These are phyloP conservation scores for Chiua virens DNA, from an alignment of 768 basidiomycete genomes.

Conservation along the genomic window DNA sequence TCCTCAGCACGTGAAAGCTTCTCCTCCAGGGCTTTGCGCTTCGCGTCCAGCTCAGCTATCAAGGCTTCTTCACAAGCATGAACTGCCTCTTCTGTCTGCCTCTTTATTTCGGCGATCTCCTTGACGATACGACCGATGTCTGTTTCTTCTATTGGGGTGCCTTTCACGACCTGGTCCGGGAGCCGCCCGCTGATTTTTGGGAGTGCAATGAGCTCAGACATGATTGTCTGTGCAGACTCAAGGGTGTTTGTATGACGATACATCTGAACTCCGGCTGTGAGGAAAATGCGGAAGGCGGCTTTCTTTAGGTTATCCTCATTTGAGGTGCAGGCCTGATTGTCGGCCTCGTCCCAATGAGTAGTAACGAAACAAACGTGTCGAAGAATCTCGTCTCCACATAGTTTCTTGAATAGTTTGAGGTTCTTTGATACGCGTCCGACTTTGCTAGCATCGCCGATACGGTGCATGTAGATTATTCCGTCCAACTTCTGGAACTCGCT, in stretches of 20 bases:
- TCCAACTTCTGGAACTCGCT: slow-evolving; percentile 27
- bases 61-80: slow-evolving; percentile 2
- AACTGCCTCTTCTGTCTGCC: slow-evolving; percentile 41
- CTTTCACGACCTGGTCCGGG: slow-evolving; percentile 45
- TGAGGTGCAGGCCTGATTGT: slow-evolving; percentile 17
- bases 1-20: neutral
- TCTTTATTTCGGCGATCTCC: slow-evolving; percentile 41
- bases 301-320: slow-evolving; percentile 31
- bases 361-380: slow-evolving; percentile 45
- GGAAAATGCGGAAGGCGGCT: slow-evolving; percentile 42
- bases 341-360: slow-evolving; percentile 45
- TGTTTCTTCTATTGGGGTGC: slow-evolving; percentile 44
- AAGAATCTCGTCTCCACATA: slow-evolving; percentile 46
- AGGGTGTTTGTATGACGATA: slow-evolving; percentile 37
- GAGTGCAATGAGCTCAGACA: slow-evolving; percentile 38
- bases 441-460: slow-evolving; percentile 42
- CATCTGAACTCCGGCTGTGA: slow-evolving; percentile 42
- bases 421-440: slow-evolving; percentile 41
- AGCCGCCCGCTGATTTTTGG: slow-evolving; percentile 40
- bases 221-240: slow-evolving; percentile 40
- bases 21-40: neutral
- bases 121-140: slow-evolving; percentile 43
- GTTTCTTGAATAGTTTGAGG: slow-evolving; percentile 42
- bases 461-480: slow-evolving; percentile 48
- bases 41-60: neutral